Evolutionary conservation across 1,284 basidiomycete species (phyloP).

Genomic region (Singerocomus inundabilis): DNA sequence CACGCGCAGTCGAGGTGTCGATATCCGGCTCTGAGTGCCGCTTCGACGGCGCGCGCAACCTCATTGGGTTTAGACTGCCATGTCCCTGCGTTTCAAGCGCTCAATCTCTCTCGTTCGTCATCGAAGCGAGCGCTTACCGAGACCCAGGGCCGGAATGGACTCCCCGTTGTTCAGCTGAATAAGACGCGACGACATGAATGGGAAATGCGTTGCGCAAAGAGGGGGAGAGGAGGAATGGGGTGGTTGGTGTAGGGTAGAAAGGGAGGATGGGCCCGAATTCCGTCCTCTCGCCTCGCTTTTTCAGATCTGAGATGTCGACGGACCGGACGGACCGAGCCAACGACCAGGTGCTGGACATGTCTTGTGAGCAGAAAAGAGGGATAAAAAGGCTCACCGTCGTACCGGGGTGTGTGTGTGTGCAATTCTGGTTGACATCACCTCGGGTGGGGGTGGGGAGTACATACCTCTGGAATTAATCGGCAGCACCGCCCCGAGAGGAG

Average conservation of each 20-base stretch:
- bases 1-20: slow-evolving; percentile 79
- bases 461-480: too few relatives aligned
- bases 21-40: slow-evolving; percentile 77
- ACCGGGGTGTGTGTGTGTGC: too few relatives aligned
- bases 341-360: slow-evolving; percentile 10
- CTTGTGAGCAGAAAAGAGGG: too few relatives aligned
- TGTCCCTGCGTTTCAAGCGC: slow-evolving; percentile 51
- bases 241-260: too few relatives aligned
- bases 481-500: too few relatives aligned
- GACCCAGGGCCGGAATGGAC: slow-evolving; percentile 68
- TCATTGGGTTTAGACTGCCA: slow-evolving; percentile 79
- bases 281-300: background rate
- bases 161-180: slow-evolving; percentile 69
- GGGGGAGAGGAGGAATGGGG: too few relatives aligned
- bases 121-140: slow-evolving; percentile 47
- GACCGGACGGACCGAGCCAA: slow-evolving; percentile 21
- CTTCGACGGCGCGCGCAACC: slow-evolving; percentile 65
- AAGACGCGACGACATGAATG: slow-evolving; percentile 43
- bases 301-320: slow-evolving; percentile 5
- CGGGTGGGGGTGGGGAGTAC: too few relatives aligned
- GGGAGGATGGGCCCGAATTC: too few relatives aligned
- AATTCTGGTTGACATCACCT: too few relatives aligned
- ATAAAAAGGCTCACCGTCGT: too few relatives aligned
- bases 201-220: too few relatives aligned
- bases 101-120: background rate